phyloP scores from a whole-genome alignment of 2,329 filamentous ascomycete genomes.

The Calonectria pseudoreteaudii region DNA sequence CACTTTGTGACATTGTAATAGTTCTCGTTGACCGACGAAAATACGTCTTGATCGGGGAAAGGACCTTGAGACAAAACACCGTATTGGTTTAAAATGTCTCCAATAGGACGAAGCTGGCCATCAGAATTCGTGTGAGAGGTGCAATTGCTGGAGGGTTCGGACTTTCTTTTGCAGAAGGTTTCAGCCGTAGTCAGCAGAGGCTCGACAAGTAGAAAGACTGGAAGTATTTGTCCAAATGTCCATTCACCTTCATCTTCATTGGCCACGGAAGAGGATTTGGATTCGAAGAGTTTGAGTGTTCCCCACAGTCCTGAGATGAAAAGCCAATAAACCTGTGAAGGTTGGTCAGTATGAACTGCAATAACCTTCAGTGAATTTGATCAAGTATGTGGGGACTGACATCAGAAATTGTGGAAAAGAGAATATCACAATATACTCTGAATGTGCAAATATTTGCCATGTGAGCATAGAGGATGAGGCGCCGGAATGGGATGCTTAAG shows the following conservation, averaged over 20 bases:
- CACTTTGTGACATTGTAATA: neutral
- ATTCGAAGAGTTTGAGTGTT: neutral
- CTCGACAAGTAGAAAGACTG: neutral
- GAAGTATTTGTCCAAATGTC: slow-evolving; percentile 6
- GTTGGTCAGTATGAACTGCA: neutral
- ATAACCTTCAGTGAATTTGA: no score
- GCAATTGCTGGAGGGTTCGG: neutral
- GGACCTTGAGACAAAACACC: neutral
- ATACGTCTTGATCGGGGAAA: neutral
- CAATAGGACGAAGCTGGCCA: neutral
- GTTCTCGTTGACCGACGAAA: neutral
- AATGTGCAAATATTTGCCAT: neutral
- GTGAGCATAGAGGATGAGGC: neutral
- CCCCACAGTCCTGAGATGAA: neutral
- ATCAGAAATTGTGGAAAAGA: neutral
- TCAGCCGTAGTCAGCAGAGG: neutral
- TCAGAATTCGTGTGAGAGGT: neutral
- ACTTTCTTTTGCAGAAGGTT: neutral
- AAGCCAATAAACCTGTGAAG: neutral
- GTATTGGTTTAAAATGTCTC: neutral
- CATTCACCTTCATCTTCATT: slow-evolving; percentile 1
- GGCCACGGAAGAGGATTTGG: neutral
- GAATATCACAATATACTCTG: neutral
- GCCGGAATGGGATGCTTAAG: neutral
- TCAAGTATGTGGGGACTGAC: neutral